Evolutionary conservation across 106 monocot species (phyloP).

Genomic region (Ottelia alismoides): DNA sequence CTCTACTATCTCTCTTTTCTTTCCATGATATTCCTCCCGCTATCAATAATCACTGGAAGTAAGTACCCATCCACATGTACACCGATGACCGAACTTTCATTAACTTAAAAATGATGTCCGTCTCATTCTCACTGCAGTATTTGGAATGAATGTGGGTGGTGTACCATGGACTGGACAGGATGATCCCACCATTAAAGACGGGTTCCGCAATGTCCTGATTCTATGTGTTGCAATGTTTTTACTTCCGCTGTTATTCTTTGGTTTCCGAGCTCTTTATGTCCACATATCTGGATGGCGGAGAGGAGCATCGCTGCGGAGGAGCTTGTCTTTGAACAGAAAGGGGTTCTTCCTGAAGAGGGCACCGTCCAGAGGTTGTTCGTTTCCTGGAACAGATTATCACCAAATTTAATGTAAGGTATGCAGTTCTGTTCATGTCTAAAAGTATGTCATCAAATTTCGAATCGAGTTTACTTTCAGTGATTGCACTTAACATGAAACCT

Average conservation of each 20-base stretch:
- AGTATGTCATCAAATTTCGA: too few relatives aligned
- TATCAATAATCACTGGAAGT: conserved; percentile 92
- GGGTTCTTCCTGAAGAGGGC: conserved; percentile 31
- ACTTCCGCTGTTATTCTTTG: conserved; percentile 47
- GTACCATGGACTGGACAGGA: conserved; percentile 87
- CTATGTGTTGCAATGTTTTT: conserved; percentile 54
- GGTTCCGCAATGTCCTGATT: conserved; percentile 72
- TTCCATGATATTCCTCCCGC: conserved; percentile 86
- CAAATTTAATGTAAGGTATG: conserved; percentile 22
- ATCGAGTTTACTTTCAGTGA: too few relatives aligned
- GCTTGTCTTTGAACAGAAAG: conserved; percentile 42
- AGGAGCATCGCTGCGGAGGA: conserved; percentile 18
- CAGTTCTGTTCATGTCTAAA: too few relatives aligned
- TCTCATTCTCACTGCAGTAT: conserved; percentile 58
- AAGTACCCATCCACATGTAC: too few relatives aligned
- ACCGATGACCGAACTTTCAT: too few relatives aligned
- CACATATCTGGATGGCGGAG: conserved; percentile 40
- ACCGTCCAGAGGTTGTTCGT: conserved; percentile 4
- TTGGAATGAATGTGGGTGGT: conserved; percentile 97
- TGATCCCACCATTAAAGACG: conserved; percentile 39
- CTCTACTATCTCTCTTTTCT: conserved; percentile 93
- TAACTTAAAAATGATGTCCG: too few relatives aligned
- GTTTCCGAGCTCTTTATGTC: conserved; percentile 49
- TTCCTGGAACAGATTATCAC: conserved; percentile 17
- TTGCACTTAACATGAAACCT: too few relatives aligned